Conservation (phyloP, 2,329 filamentous ascomycete genomes). For the Catunica adiposa region DNA sequence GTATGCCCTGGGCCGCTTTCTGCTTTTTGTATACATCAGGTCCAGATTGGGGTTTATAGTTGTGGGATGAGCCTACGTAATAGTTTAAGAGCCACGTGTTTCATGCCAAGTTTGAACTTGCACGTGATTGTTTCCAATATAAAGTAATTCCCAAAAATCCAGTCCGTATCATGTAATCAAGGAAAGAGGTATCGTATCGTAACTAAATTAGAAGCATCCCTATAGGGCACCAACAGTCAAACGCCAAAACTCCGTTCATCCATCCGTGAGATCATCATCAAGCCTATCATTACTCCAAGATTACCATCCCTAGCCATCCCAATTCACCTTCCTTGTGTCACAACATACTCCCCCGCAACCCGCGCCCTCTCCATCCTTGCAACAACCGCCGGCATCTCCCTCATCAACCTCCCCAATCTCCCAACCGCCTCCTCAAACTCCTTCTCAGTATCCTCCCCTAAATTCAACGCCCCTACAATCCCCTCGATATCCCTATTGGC, state of each 20-base stretch:
- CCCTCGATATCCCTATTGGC: slow-evolving; percentile 20
- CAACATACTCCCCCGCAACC: slow-evolving; percentile 41
- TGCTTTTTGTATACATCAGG: not conserved
- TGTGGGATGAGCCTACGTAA: too few relatives aligned
- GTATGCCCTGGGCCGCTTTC: not conserved
- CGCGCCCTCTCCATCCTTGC: slow-evolving; percentile 49
- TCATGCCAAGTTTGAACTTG: too few relatives aligned
- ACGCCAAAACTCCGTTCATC: not conserved
- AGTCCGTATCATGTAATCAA: too few relatives aligned
- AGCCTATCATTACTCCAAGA: too few relatives aligned
- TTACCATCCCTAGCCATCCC: too few relatives aligned
- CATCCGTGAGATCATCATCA: not conserved
- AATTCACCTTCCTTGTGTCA: slow-evolving; percentile 21
- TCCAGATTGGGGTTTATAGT: too few relatives aligned
- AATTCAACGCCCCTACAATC: slow-evolving; percentile 14
- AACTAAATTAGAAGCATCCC: too few relatives aligned
- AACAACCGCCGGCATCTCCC: slow-evolving; percentile 43
- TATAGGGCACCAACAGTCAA: too few relatives aligned
- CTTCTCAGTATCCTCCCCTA: slow-evolving; percentile 31
- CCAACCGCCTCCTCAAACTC: slow-evolving; percentile 32
- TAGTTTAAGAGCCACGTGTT: too few relatives aligned
- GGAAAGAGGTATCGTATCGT: too few relatives aligned
- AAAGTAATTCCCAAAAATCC: too few relatives aligned
- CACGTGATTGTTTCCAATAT: too few relatives aligned
- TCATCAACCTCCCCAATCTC: slow-evolving; percentile 36